Evolutionary conservation across 2,329 filamentous ascomycete genomes (phyloP).

Genomic region (Cladosporium sp.): DNA sequence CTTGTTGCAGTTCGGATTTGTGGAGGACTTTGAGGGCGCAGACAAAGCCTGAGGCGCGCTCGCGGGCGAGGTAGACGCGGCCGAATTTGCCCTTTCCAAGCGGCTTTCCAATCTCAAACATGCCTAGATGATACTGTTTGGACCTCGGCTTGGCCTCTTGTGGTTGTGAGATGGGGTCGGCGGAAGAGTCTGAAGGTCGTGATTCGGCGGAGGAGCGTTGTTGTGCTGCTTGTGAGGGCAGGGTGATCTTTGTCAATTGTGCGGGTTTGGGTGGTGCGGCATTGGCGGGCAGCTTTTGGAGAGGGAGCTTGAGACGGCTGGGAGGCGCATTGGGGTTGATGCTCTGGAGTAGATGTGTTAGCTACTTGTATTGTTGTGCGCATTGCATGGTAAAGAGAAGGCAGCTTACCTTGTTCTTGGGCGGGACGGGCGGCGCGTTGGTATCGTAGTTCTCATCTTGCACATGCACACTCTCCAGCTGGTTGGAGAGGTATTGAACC

Average conservation of each 20-base stretch:
- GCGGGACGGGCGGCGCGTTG: constrained; percentile 39
- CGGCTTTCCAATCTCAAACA: constrained; percentile 89
- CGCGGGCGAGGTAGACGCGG: constrained; percentile 78
- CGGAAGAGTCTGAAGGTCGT: constrained; percentile 27
- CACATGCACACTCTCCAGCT: constrained; percentile 85
- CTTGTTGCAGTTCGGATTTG: constrained; percentile 76
- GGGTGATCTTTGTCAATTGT: constrained; percentile 60
- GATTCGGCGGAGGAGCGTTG: constrained; percentile 32
- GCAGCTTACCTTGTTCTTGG: constrained; percentile 4
- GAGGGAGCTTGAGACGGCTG: constrained; percentile 65
- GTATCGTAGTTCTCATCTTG: constrained; percentile 76
- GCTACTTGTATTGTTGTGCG: not conserved
- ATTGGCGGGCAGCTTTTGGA: constrained; percentile 84
- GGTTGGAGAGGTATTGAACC: constrained; percentile 73
- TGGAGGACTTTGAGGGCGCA: constrained; percentile 84
- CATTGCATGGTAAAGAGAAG: constrained; percentile 7
- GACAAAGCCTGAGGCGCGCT: constrained; percentile 74
- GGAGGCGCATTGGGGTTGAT: constrained; percentile 29
- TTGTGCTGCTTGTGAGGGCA: constrained; percentile 64
- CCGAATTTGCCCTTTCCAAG: constrained; percentile 87
- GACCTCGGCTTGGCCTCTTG: constrained; percentile 34
- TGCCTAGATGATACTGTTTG: constrained; percentile 74
- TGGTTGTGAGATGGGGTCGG: constrained; percentile 36
- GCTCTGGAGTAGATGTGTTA: not conserved
- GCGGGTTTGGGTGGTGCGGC: constrained; percentile 38